These are phyloP conservation scores for Ceratobasidium sp. DNA, from an alignment of 1,284 basidiomycete genomes.

Conservation along the genomic window DNA sequence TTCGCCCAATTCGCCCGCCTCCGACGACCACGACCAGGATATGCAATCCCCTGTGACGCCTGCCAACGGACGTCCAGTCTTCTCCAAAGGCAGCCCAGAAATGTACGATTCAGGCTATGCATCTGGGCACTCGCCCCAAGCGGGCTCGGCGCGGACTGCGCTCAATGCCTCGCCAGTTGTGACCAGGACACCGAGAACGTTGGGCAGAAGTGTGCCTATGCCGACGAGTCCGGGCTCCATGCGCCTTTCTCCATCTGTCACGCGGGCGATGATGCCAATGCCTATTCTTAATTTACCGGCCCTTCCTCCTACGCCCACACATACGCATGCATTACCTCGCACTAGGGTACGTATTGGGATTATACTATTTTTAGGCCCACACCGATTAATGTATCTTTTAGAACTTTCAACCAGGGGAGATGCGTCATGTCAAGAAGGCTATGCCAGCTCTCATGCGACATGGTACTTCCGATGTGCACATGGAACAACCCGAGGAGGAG, in stretches of 20 bases:
- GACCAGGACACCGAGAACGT: slow-evolving; percentile 8
- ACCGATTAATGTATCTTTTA: slow-evolving; percentile 3
- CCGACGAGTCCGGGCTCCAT: slow-evolving; percentile 21
- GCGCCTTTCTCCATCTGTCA: slow-evolving; percentile 24
- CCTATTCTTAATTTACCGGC: slow-evolving; percentile 36
- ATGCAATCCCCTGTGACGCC: not conserved
- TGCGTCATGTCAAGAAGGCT: slow-evolving; percentile 40
- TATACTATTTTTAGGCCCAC: not conserved
- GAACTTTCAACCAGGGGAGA: slow-evolving; percentile 37
- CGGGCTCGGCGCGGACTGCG: slow-evolving; percentile 15
- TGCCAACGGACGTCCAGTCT: not conserved
- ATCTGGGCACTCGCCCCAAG: slow-evolving; percentile 21
- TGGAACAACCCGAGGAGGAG: slow-evolving; percentile 12
- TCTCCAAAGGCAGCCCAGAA: slow-evolving; percentile 18
- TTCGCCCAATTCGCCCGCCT: slow-evolving; percentile 21
- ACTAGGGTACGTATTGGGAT: slow-evolving; percentile 21
- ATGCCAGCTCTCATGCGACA: slow-evolving; percentile 38
- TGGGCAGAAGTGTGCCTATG: not conserved
- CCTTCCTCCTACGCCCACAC: slow-evolving; percentile 19
- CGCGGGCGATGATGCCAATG: slow-evolving; percentile 37
- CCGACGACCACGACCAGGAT: slow-evolving; percentile 21
- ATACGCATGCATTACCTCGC: slow-evolving; percentile 23
- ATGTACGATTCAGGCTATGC: slow-evolving; percentile 36
- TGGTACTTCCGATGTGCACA: slow-evolving; percentile 19
- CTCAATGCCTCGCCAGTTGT: not conserved